Base-by-base conservation (phyloP, 495 filamentous ascomycete genomes). In the Sabuloglossum arenarium region DNA sequence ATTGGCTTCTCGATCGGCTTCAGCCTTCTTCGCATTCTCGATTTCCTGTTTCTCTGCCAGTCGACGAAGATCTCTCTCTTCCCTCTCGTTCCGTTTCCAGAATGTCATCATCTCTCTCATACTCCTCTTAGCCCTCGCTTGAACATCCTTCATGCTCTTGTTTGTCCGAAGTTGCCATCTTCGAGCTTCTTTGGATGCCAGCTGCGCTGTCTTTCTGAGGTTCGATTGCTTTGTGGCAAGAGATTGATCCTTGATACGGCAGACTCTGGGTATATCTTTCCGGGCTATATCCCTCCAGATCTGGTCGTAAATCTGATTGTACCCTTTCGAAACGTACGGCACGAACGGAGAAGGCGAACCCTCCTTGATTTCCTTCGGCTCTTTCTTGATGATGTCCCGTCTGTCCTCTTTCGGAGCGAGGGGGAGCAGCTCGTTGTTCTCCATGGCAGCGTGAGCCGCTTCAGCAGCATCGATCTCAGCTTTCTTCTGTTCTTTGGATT, bases 81-180 rank as follows among this genome's bases (percentile, higher is more conserved):
- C 93, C 39, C 88, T 80, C 69, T 99, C 91, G 68, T 99, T 99
- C 51, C 89, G 84, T 67, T 97, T 97, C 91, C 91, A 99, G 79
- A 97, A 99, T 29, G 84, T 79, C 81, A 96, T 91, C 91, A 99
- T 99, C 70, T 99, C 91, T 61, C 91, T 80, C 91, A 99, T 99
- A 54, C 86, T 88, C 50, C 91, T 80, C 73, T 99, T 99, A 21
- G 91, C 93, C 23, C 93, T 80, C 39, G 93, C 91, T 61, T 97
- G 93, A 0, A 91, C 85, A 67, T 99, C 91, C 69, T 99, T 99
- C 63, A 82, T 85, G 62, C 88, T 91, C 75, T 99, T 99, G 73
- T 97, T 99, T 37, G 91, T 97, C 37, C 86, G 82, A 47, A 89
- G 81, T 64, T 99, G 94, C 91, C 91, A 99, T 61, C 93, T 75